Percentiles rank a stretch among this genome's conserved stretches.
Conservation (phyloP, 495 filamentous ascomycete genomes). For the Bacidia rubella region DNA sequence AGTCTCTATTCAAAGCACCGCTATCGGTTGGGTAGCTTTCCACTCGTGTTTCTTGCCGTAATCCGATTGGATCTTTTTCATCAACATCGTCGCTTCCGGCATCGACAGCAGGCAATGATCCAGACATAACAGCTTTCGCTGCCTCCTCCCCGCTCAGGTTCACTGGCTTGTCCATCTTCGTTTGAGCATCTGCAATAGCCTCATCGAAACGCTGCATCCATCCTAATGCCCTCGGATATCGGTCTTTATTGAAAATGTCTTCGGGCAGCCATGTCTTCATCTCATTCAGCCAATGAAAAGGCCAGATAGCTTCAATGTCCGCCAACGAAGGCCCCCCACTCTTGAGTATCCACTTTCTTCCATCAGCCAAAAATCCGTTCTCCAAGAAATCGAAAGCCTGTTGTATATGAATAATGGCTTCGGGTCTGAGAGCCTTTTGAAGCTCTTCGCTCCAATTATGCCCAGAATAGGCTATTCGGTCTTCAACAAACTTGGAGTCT, state of each 20-base stretch:
- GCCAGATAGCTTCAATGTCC: constrained; percentile 50
- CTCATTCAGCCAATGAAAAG: constrained; percentile 42
- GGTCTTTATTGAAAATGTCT: constrained; percentile 25
- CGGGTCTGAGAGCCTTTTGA: constrained; percentile 25
- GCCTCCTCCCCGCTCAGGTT: constrained; percentile 38
- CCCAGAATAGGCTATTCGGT: constrained; percentile 35
- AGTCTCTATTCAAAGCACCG: constrained; percentile 39
- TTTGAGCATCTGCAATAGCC: constrained; percentile 19
- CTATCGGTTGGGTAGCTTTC: constrained; percentile 43
- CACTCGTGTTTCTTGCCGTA: constrained; percentile 35
- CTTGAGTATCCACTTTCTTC: constrained; percentile 41
- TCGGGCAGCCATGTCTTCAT: constrained; percentile 34
- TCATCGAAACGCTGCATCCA: constrained; percentile 41
- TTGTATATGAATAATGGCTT: constrained; percentile 33
- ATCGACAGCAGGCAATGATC: constrained; percentile 21
- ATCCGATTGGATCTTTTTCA: constrained; percentile 26
- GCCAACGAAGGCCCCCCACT: constrained; percentile 32
- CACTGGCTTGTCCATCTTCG: constrained; percentile 19
- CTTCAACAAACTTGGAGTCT: constrained; percentile 36
- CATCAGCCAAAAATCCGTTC: constrained; percentile 38
- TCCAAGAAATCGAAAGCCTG: constrained; percentile 36
- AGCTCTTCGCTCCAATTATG: constrained; percentile 22
- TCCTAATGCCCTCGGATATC: constrained; percentile 38
- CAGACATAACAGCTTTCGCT: background rate
- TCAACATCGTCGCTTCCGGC: constrained; percentile 24